Evolutionary conservation across 1,284 basidiomycete species (phyloP).

Genomic region (Cronartium quercuum): DNA sequence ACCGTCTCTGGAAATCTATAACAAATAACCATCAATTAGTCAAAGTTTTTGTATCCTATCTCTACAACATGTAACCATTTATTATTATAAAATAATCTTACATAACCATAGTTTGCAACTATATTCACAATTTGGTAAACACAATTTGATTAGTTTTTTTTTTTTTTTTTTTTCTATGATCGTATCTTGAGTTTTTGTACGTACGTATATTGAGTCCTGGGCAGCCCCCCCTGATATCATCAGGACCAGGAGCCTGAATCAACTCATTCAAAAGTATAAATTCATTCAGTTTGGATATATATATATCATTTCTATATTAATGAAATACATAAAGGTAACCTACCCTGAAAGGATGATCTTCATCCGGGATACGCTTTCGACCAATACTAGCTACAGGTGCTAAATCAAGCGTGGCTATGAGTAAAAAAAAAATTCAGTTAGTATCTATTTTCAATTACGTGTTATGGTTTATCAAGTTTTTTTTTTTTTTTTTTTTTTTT

Average conservation of each 20-base stretch:
- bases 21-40: not conserved
- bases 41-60: too few relatives aligned
- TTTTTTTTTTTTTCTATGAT: not conserved
- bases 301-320: not conserved
- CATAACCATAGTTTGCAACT: conserved; percentile 30
- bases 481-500: too few relatives aligned
- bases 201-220: not conserved
- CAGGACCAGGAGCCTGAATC: conserved; percentile 22
- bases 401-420: not conserved
- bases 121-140: conserved; percentile 33
- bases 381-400: not conserved
- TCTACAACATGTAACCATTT: not conserved
- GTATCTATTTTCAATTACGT: not conserved
- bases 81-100: not conserved
- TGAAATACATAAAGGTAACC: not conserved
- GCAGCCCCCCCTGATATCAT: conserved; percentile 9
- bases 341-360: not conserved
- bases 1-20: conserved; percentile 24
- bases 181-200: not conserved
- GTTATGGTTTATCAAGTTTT: too few relatives aligned
- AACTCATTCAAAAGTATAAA: not conserved
- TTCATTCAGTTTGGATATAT: not conserved
- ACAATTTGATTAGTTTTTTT: not conserved
- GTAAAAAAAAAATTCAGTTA: not conserved
- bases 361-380: not conserved